Evolutionary conservation across 495 filamentous ascomycete genomes (phyloP), one percentile per base, ranked within the genome.

Genomic region (Penicillium daleae): DNA sequence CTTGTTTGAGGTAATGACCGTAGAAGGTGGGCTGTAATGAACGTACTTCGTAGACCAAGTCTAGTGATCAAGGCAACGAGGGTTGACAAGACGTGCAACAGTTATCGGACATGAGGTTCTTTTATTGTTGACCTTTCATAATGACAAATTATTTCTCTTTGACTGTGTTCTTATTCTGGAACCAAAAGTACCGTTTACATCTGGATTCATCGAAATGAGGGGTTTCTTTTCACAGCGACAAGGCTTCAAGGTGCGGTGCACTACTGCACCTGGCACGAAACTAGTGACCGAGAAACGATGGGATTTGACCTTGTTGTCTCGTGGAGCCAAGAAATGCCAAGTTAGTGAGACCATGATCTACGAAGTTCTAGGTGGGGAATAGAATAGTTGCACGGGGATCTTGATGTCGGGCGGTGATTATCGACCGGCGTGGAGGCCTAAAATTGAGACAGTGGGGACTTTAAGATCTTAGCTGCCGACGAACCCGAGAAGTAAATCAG

Each of bases 41-140:
- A n/a, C 17, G 46, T 17, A 50, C 46, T 50, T 29, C 46, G 46
- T 27, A 26, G 46, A 50, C 46, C 46, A n/a, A 50, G 46, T 50
- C 22, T 50, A 8, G 26, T 29, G 22, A 27, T 29, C 24, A 50
- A n/a, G 46, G 46, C 24, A 50, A 50, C 24, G 46, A 50, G 46
- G 46, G 46, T 50, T 15, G 21, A 27, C 40, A 27, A 29, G 9
- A 29, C 24, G 24, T 15, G 22, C 13, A 50, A n/a, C 24, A 27
- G 8, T 29, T 0, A 2, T 15, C 22, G 21, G 46, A n/a, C 2
- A 1, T 29, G 26, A 50, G 24, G 12, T 29, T 24, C 26, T n/a
- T 50, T n/a, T 50, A 50, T 50, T 29, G 13, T 17, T 2, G 8
- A 27, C 46, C 15, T 29, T 17, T 26, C 12, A 4, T 29, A 12